Percentiles rank a stretch among this genome's conserved stretches.
These are phyloP conservation scores for Solanum paucissectum DNA, from an alignment of 257 asterid genomes.

Conservation along the genomic window DNA sequence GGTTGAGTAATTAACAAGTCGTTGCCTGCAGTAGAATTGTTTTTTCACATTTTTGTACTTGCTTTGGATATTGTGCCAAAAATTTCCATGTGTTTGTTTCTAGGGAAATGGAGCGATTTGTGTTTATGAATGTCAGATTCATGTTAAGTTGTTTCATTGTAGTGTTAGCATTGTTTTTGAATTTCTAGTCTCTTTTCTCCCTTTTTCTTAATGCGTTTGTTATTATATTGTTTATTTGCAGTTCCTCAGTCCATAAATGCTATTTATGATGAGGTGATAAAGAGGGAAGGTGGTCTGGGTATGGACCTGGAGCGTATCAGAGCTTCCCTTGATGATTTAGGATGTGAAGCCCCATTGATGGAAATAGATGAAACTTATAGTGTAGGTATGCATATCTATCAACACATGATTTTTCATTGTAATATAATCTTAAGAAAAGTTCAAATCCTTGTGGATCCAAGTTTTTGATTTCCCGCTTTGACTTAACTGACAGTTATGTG, in stretches of 20 bases:
- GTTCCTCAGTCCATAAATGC: conserved; percentile 48
- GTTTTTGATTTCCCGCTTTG: neutral
- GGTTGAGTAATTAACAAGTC: neutral
- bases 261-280: conserved; percentile 68
- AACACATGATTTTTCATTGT: neutral
- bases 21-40: neutral
- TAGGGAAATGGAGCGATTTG: neutral
- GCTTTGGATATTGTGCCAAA: neutral
- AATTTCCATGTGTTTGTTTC: neutral
- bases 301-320: conserved; percentile 54
- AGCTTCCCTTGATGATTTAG: conserved; percentile 58
- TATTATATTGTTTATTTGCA: conserved; percentile 18
- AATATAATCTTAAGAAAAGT: neutral
- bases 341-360: conserved; percentile 34
- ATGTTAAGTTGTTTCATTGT: neutral
- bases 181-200: neutral
- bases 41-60: neutral
- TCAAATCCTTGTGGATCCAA: neutral
- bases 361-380: conserved; percentile 48
- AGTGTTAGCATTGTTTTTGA: neutral
- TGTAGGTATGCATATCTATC: conserved; percentile 41
- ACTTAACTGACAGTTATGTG: conserved; percentile 5
- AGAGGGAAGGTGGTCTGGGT: conserved; percentile 54
- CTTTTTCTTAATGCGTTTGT: neutral
- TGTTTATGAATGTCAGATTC: neutral